Percentiles rank a stretch among this genome's conserved stretches.
phyloP scores from a whole-genome alignment of 495 filamentous ascomycete species.

The Ramalina intermedia region DNA sequence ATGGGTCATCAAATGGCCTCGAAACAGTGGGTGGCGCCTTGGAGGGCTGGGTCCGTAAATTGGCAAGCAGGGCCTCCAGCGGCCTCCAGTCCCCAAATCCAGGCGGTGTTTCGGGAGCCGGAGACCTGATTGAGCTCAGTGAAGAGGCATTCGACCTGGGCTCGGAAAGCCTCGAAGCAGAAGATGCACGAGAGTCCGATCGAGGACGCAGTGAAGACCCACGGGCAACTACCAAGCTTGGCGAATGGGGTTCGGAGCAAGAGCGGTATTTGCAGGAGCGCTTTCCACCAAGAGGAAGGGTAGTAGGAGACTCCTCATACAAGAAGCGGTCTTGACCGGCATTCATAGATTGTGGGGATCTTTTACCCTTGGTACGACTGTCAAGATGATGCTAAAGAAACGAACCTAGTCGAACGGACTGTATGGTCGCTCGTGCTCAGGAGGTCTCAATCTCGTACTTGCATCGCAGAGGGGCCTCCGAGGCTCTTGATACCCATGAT shows the following conservation, averaged over 20 bases:
- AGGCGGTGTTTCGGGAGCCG: conserved; percentile 27
- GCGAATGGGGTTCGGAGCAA: conserved; percentile 20
- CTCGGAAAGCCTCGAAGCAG: not conserved
- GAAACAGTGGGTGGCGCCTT: conserved; percentile 76
- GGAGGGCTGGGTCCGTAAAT: conserved; percentile 76
- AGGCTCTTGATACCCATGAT: too few relatives aligned
- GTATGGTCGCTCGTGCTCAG: too few relatives aligned
- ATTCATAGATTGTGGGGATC: too few relatives aligned
- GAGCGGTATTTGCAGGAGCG: conserved; percentile 23
- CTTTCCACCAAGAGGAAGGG: conserved; percentile 14
- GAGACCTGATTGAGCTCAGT: conserved; percentile 77
- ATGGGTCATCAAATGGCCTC: conserved; percentile 29
- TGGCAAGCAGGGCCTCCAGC: conserved; percentile 45
- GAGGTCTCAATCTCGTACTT: too few relatives aligned
- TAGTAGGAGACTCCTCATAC: conserved; percentile 22
- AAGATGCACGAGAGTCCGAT: not conserved
- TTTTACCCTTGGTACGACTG: too few relatives aligned
- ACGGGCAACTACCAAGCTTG: not conserved
- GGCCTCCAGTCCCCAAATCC: conserved; percentile 19
- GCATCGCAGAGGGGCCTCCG: too few relatives aligned
- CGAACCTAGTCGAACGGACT: too few relatives aligned
- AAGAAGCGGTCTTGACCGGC: conserved; percentile 15
- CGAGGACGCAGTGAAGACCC: not conserved
- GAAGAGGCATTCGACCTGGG: conserved; percentile 29
- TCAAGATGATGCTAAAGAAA: too few relatives aligned